Base-by-base conservation (phyloP, 495 filamentous ascomycete species). In the Neurospora sp. region DNA sequence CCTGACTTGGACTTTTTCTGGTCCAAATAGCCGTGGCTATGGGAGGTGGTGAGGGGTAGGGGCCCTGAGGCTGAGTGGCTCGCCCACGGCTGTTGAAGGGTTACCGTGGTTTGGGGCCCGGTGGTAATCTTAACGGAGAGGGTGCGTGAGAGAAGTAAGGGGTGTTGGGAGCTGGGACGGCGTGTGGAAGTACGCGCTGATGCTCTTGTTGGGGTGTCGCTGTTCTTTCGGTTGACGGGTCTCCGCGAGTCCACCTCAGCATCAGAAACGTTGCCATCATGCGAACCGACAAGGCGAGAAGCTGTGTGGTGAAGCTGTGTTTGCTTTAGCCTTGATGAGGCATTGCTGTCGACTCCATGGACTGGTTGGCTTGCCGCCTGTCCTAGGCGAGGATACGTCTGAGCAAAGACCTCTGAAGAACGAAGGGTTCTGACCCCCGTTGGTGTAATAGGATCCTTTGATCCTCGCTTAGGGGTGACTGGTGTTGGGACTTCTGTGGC, bases 41-140 rank as follows among this genome's bases (percentile, higher is more conserved):
- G 23, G 20, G 16, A 23, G 2, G 9, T 38, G 9, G 71, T 62
- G 12, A 69, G 62, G 39, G 72, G 72, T 11, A 70, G 39, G 18
- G 46, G 5, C 39, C 59, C 70, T 7, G 62, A 40, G 4, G 42
- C 18, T 9, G 27, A 35, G 16, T 35, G 42, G 0, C 8, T 35
- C 16, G 38, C 72, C 23, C 54, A 69, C 1, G 38, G 48, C 16
- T 44, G 40, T 14, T 46, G 62, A 18, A 69, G 62, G 18, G 38
- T 44, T 6, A 20, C 18, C 16, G 20, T 39, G 7, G 42, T 27
- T 9, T 72, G 74, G 39, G 48, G 69, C 1, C 72, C 70, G 4
- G 73, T 77, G 3, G 73, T 71, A 16, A 74, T 71, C 40, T 73
- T 78, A 27, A 74, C 77, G 0, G 75, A 77, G 3, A 75, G 54